Conservation (phyloP, 306 rosid species). For the Boehmeria nivea region DNA sequence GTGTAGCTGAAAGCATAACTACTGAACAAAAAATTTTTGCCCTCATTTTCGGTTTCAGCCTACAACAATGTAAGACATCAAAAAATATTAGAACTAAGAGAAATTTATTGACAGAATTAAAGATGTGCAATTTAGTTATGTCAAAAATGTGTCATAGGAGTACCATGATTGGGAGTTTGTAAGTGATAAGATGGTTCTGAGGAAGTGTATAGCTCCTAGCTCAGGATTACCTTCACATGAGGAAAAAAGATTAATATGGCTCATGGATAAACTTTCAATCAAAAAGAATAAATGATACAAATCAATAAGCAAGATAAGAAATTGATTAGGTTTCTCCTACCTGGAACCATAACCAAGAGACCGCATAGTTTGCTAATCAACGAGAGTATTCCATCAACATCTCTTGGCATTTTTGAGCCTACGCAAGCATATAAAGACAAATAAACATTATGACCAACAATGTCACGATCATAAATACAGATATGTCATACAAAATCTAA, state of each 20-base stretch:
- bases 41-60: constrained; percentile 73
- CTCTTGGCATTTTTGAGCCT: constrained; percentile 54
- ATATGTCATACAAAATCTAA: no score
- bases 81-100: no score
- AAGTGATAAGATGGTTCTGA: constrained; percentile 40
- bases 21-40: constrained; percentile 46
- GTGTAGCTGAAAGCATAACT: constrained; percentile 56
- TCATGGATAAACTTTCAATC: neutral
- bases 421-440: constrained; percentile 12
- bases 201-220: constrained; percentile 45
- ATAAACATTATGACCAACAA: no score
- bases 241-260: neutral
- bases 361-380: constrained; percentile 70
- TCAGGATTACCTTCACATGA: constrained; percentile 59
- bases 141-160: constrained; percentile 23
- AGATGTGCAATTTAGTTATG: no score
- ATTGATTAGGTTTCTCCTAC: constrained; percentile 25
- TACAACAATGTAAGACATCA: constrained; percentile 32
- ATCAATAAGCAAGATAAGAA: neutral
- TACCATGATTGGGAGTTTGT: constrained; percentile 64
- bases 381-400: constrained; percentile 61
- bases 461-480: no score
- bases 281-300: neutral
- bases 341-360: constrained; percentile 85
- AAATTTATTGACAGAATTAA: no score